A percentile compares a stretch with the other conserved stretches of the same genome.
Evolutionary conservation across 331 rosid genomes (phyloP).

Genomic region (Quercus tomentella): DNA sequence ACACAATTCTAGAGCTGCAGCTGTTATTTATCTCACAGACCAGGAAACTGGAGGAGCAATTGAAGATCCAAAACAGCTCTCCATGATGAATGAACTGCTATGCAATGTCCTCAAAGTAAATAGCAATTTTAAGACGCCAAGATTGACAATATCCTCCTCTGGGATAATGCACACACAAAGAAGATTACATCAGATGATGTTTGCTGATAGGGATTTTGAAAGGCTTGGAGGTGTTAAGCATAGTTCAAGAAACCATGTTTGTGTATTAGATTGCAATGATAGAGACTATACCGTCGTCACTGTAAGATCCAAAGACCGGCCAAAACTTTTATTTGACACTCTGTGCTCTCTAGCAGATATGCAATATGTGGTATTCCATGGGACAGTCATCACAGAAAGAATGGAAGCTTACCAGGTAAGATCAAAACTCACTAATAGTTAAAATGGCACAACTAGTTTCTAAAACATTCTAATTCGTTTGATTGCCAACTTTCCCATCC

Average conservation of each 20-base stretch:
- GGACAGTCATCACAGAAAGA: slow-evolving; percentile 60
- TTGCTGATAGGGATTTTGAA: slow-evolving; percentile 89
- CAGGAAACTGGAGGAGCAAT: slow-evolving; percentile 59
- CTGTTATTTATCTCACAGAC: slow-evolving; percentile 82
- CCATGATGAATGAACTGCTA: slow-evolving; percentile 62
- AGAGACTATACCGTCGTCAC: slow-evolving; percentile 77
- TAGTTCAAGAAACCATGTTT: slow-evolving; percentile 56
- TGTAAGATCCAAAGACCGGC: slow-evolving; percentile 84
- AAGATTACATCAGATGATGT: slow-evolving; percentile 93
- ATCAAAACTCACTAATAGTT: not conserved
- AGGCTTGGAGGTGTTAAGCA: slow-evolving; percentile 45
- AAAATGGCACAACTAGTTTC: not conserved
- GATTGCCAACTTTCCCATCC: not conserved
- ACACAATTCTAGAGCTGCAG: slow-evolving; percentile 85
- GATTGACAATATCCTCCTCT: slow-evolving; percentile 63
- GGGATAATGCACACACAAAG: slow-evolving; percentile 74
- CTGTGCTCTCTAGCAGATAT: slow-evolving; percentile 91
- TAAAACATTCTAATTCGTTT: not conserved
- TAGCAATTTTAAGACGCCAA: slow-evolving; percentile 64
- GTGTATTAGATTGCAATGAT: slow-evolving; percentile 67
- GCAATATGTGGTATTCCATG: slow-evolving; percentile 97
- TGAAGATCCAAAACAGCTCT: slow-evolving; percentile 58
- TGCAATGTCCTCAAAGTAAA: slow-evolving; percentile 79
- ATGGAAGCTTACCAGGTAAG: slow-evolving; percentile 81
- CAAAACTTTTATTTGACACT: slow-evolving; percentile 78